These are phyloP conservation scores for Balansia obtecta DNA, from an alignment of 2,329 filamentous ascomycete species.

Conservation along the genomic window DNA sequence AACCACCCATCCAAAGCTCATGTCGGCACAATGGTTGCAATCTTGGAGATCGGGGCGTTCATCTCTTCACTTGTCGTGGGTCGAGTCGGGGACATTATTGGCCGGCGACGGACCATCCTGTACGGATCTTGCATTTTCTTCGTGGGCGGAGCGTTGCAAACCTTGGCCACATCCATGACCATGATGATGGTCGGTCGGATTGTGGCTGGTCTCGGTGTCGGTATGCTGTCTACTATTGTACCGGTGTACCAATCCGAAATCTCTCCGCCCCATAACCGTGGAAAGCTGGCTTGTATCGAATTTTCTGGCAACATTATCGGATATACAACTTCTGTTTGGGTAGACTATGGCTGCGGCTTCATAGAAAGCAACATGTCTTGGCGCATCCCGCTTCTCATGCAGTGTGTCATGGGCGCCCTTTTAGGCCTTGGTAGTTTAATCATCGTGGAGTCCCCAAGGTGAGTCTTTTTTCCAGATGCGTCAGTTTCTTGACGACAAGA, in stretches of 20 bases:
- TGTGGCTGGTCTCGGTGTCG: conserved; percentile 74
- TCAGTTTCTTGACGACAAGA: neutral
- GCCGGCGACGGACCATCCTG: conserved; percentile 77
- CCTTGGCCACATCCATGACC: conserved; percentile 66
- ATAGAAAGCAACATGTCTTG: conserved; percentile 79
- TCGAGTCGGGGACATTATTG: conserved; percentile 81
- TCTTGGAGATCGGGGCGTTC: conserved; percentile 86
- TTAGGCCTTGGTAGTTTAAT: conserved; percentile 77
- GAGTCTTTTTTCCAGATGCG: conserved; percentile 14
- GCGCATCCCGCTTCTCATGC: conserved; percentile 81
- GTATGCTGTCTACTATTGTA: conserved; percentile 81
- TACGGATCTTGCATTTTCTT: conserved; percentile 88
- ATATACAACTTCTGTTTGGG: conserved; percentile 94
- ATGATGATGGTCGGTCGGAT: conserved; percentile 84
- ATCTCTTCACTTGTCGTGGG: conserved; percentile 81
- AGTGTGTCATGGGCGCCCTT: conserved; percentile 85
- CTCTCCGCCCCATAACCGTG: conserved; percentile 89
- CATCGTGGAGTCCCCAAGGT: conserved; percentile 95
- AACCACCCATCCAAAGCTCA: conserved; percentile 75
- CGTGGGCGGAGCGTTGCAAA: conserved; percentile 73
- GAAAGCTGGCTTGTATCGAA: conserved; percentile 92
- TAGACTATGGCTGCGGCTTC: conserved; percentile 92
- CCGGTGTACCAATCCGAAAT: conserved; percentile 93
- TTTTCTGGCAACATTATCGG: conserved; percentile 96
- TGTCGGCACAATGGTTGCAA: conserved; percentile 95